These are phyloP conservation scores for Bjerkandera adusta DNA, from an alignment of 1,284 basidiomycete genomes.

Conservation along the genomic window DNA sequence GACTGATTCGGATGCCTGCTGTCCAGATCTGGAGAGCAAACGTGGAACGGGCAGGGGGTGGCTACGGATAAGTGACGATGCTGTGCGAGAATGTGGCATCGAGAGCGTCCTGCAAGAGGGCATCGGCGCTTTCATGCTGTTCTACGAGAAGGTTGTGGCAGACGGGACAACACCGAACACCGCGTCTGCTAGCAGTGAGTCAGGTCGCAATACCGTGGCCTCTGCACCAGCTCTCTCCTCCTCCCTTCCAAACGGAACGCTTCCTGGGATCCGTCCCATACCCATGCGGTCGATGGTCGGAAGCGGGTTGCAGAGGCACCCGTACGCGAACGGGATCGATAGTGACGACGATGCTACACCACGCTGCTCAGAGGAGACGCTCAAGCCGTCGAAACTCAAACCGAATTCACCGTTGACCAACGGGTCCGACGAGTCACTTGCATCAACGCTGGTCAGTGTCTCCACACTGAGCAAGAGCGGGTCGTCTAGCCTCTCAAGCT, in stretches of 20 bases:
- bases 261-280: no score
- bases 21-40: slow-evolving; percentile 1
- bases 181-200: background rate
- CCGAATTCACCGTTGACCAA: slow-evolving; percentile 22
- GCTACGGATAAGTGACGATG: slow-evolving; percentile 84
- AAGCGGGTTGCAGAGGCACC: no score
- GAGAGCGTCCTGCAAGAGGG: slow-evolving; percentile 74
- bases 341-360: slow-evolving; percentile 18
- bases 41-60: slow-evolving; percentile 59
- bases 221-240: no score
- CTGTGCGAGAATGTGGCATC: slow-evolving; percentile 75
- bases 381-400: slow-evolving; percentile 38
- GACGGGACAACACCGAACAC: no score
- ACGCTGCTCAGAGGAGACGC: slow-evolving; percentile 53
- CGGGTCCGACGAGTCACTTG: slow-evolving; percentile 35
- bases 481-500: slow-evolving; percentile 9
- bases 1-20: no score
- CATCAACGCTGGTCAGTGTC: slow-evolving; percentile 6
- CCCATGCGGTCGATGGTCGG: no score
- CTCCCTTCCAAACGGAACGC: no score
- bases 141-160: slow-evolving; percentile 82
- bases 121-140: slow-evolving; percentile 82
- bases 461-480: slow-evolving; percentile 19
- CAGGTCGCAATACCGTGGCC: no score
- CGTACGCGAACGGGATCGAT: slow-evolving; percentile 17